phyloP scores from a whole-genome alignment of 2,329 filamentous ascomycete genomes.

The Penicillium sumatraense region DNA sequence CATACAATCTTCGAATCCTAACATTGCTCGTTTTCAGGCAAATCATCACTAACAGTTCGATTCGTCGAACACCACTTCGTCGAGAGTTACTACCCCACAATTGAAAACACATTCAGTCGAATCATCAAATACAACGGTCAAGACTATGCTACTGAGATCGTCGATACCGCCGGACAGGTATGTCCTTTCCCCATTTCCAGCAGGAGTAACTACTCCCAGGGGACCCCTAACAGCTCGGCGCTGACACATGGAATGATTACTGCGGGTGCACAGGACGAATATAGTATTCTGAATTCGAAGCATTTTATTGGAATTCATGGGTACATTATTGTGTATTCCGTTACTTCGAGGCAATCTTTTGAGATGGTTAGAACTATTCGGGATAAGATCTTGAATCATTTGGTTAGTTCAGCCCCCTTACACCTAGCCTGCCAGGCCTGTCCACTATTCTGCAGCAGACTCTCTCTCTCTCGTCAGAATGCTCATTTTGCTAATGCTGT shows the following conservation, averaged over 20 bases:
- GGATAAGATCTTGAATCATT: conserved; percentile 95
- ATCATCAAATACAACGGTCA: conserved; percentile 91
- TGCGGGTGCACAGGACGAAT: conserved; percentile 78
- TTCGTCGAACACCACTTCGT: conserved; percentile 98
- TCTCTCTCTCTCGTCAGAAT: no score
- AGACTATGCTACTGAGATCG: conserved; percentile 94
- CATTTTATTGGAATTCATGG: conserved; percentile 99
- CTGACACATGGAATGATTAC: conserved; percentile 16
- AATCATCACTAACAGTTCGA: conserved; percentile 94
- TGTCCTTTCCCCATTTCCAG: conserved; percentile 27
- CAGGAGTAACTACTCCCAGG: no score
- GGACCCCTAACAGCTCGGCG: conserved; percentile 11
- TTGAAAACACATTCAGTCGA: conserved; percentile 98
- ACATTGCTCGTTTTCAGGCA: conserved; percentile 65
- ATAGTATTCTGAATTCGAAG: conserved; percentile 97
- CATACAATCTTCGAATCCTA: no score
- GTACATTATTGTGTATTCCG: conserved; percentile 98
- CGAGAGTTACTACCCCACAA: conserved; percentile 98
- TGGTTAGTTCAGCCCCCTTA: conserved; percentile 65
- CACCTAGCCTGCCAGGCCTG: no score
- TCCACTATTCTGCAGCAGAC: no score
- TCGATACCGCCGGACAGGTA: conserved; percentile 95
- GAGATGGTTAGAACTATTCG: conserved; percentile 97
- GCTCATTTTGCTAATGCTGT: background rate
- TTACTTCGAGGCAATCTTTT: conserved; percentile 89